Conservation (phyloP, 306 rosid genomes). For the Dryas octopetala region DNA sequence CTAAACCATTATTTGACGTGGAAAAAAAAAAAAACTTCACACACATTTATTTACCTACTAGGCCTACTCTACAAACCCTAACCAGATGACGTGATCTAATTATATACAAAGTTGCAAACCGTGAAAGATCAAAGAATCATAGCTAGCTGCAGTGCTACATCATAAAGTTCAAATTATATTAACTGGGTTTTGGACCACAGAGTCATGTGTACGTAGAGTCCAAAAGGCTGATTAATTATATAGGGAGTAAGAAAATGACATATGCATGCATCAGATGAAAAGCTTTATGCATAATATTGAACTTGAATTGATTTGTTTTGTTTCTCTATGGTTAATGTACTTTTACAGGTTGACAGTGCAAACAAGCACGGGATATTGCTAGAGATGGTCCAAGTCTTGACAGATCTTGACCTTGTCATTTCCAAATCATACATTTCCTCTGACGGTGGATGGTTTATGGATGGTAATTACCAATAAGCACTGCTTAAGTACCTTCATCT, state of each 20-base stretch:
- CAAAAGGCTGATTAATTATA: too few relatives aligned
- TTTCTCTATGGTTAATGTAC: not conserved
- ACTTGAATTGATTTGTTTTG: too few relatives aligned
- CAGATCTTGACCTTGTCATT: conserved; percentile 89
- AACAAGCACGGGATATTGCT: conserved; percentile 87
- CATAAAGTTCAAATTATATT: not conserved
- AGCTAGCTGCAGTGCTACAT: too few relatives aligned
- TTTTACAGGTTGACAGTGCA: conserved; percentile 86
- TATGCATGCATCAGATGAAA: not conserved
- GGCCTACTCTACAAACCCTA: not conserved
- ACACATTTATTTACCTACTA: too few relatives aligned
- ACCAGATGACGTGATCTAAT: conserved; percentile 32
- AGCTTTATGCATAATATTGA: not conserved
- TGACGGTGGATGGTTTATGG: conserved; percentile 98
- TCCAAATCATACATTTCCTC: conserved; percentile 92
- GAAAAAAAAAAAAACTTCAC: too few relatives aligned
- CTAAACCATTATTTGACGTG: too few relatives aligned
- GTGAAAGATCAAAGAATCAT: too few relatives aligned
- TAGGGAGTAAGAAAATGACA: not conserved
- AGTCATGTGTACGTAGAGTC: too few relatives aligned
- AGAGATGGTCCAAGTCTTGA: conserved; percentile 95
- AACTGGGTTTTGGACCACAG: too few relatives aligned
- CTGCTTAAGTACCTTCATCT: not conserved
- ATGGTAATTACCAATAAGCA: conserved; percentile 47
- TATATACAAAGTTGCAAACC: not conserved